Evolutionary conservation across 2,329 filamentous ascomycete species (phyloP).

Genomic region (Fusarium zealandicum): DNA sequence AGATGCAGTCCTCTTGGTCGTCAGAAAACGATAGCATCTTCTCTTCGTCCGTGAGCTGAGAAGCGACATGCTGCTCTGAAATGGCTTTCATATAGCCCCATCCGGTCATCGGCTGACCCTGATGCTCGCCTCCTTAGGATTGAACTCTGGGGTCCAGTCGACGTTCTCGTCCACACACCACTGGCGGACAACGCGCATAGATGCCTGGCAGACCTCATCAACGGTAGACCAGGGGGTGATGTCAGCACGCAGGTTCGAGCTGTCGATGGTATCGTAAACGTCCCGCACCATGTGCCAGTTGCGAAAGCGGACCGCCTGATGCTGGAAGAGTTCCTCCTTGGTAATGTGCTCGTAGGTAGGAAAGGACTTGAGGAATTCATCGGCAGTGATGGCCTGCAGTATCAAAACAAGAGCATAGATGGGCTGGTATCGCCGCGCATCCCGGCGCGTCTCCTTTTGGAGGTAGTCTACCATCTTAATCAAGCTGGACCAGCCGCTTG

Average conservation of each 20-base stretch:
- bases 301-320: conserved; percentile 40
- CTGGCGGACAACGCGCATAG: conserved; percentile 50
- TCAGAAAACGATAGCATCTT: too few species aligned
- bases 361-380: conserved; percentile 54
- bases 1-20: too few species aligned
- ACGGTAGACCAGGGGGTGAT: conserved; percentile 53
- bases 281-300: conserved; percentile 45
- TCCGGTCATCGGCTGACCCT: conserved; percentile 18
- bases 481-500: conserved; percentile 52
- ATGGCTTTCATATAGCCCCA: too few species aligned
- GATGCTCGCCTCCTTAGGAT: conserved; percentile 36
- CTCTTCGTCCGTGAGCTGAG: too few species aligned
- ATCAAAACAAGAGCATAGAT: conserved; percentile 53
- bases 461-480: conserved; percentile 54
- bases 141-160: conserved; percentile 54
- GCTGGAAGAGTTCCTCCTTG: conserved; percentile 33
- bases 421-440: conserved; percentile 47
- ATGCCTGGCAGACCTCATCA: conserved; percentile 52
- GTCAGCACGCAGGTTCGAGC: conserved; percentile 42
- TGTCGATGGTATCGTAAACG: conserved; percentile 41
- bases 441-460: conserved; percentile 49
- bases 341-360: conserved; percentile 34
- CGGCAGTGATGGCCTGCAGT: conserved; percentile 54
- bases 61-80: too few species aligned
- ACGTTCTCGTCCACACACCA: conserved; percentile 56